These are phyloP conservation scores for Candida hispaniensis DNA, from an alignment of 805 yeast genomes.

Conservation along the genomic window DNA sequence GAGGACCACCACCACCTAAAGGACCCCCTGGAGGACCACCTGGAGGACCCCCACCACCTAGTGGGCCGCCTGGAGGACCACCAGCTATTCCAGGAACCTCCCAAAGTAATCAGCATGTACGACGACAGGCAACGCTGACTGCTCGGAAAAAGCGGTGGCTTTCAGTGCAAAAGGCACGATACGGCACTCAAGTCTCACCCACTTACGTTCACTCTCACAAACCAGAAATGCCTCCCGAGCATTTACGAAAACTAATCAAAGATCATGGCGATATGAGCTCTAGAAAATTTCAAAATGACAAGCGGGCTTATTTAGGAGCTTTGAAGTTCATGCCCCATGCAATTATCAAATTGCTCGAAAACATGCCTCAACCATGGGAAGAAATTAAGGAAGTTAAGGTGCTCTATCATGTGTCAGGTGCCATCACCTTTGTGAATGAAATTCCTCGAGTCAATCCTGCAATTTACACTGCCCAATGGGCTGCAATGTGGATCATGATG, in stretches of 20 bases:
- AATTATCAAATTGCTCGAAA: slow-evolving; percentile 72
- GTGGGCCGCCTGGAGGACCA: slow-evolving; percentile 21
- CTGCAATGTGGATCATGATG: slow-evolving; percentile 86
- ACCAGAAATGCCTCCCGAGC: slow-evolving; percentile 88
- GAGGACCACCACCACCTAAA: slow-evolving; percentile 28
- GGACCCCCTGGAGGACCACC: slow-evolving; percentile 23
- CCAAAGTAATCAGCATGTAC: slow-evolving; percentile 19
- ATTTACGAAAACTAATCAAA: slow-evolving; percentile 68
- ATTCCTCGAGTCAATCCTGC: slow-evolving; percentile 88
- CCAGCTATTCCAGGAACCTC: slow-evolving; percentile 19
- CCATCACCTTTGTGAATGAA: slow-evolving; percentile 90
- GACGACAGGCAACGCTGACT: slow-evolving; percentile 30
- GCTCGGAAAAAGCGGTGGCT: slow-evolving; percentile 49
- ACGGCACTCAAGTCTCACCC: slow-evolving; percentile 35
- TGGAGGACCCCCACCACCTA: slow-evolving; percentile 19
- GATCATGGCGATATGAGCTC: slow-evolving; percentile 82
- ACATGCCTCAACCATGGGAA: slow-evolving; percentile 99
- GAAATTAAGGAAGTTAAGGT: slow-evolving; percentile 73
- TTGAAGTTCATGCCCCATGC: slow-evolving; percentile 96
- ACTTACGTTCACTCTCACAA: slow-evolving; percentile 47
- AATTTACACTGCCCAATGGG: slow-evolving; percentile 90
- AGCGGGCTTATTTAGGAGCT: slow-evolving; percentile 80
- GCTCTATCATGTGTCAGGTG: slow-evolving; percentile 82
- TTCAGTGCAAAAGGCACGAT: slow-evolving; percentile 46
- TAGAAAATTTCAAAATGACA: slow-evolving; percentile 68